Conservation (phyloP, 331 rosid genomes). For the Malus hybrid region DNA sequence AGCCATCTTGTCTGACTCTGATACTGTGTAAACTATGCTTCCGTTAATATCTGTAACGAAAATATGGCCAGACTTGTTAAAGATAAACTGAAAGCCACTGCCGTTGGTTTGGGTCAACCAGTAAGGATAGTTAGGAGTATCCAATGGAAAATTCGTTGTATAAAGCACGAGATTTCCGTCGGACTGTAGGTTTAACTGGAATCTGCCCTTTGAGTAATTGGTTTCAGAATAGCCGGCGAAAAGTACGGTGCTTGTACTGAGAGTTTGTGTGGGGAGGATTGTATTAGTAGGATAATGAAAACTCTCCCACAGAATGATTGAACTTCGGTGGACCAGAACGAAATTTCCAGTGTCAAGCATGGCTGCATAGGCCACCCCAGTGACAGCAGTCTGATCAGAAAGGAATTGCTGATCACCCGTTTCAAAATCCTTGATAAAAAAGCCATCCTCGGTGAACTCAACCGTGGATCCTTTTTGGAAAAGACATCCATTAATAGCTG, state of each 20-base stretch:
- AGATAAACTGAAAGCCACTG: neutral
- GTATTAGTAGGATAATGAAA: constrained; percentile 21
- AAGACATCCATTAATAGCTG: neutral
- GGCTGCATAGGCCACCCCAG: constrained; percentile 4
- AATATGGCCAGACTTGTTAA: neutral
- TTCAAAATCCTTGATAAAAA: neutral
- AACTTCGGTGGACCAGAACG: neutral
- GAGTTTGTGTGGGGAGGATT: constrained; percentile 14
- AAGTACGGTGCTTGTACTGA: neutral
- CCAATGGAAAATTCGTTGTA: neutral
- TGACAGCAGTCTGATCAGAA: neutral
- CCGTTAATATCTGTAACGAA: neutral
- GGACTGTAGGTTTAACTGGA: neutral
- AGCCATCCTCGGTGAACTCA: neutral
- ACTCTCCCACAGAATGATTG: constrained; percentile 16
- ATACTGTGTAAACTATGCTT: neutral
- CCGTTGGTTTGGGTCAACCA: neutral
- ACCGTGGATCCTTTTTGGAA: constrained; percentile 1
- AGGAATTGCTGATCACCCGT: neutral
- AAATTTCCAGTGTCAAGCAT: constrained; percentile 24
- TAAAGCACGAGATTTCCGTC: neutral
- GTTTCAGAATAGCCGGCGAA: neutral
- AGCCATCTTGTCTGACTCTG: neutral
- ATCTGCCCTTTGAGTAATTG: neutral
- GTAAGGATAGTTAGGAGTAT: neutral